phyloP scores from a whole-genome alignment of 352 stramenopile species.

The Globisporangium yorkense region DNA sequence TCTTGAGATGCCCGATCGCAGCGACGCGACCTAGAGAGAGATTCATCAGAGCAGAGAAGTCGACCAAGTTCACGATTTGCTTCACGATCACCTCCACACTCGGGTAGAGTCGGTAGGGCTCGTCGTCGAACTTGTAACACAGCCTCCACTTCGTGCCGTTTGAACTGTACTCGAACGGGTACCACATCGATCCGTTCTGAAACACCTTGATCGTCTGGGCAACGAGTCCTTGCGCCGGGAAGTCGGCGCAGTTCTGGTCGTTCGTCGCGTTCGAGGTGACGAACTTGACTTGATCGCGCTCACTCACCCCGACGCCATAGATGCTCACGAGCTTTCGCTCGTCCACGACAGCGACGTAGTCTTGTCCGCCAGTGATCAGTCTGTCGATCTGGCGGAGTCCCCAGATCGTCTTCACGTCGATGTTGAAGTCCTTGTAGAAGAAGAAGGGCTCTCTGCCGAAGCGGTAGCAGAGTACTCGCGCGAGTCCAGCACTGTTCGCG shows the following conservation, averaged over 20 bases:
- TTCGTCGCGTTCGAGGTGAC: conserved; percentile 15
- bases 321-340: conserved; percentile 54
- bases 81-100: conserved; percentile 42
- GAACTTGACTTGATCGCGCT: conserved; percentile 52
- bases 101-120: conserved; percentile 42
- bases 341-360: conserved; percentile 44
- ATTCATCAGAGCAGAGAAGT: conserved; percentile 28
- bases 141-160: conserved; percentile 37
- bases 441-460: conserved; percentile 51
- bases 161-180: conserved; percentile 50
- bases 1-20: conserved; percentile 39
- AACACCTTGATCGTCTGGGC: conserved; percentile 28
- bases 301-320: conserved; percentile 42
- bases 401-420: conserved; percentile 69
- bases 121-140: conserved; percentile 64
- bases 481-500: conserved; percentile 23
- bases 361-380: conserved; percentile 13
- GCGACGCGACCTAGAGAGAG: conserved; percentile 26
- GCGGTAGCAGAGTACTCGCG: conserved; percentile 50
- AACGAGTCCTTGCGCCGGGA: conserved; percentile 32
- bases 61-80: conserved; percentile 35
- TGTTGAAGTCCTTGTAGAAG: conserved; percentile 41
- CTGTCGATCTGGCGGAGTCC: conserved; percentile 19
- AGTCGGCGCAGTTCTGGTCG: conserved; percentile 29
- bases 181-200: conserved; percentile 35